A percentile compares a stretch with the other conserved stretches of the same genome.
Conservation (phyloP, 352 stramenopile species). For the Pythium sukuiense region DNA sequence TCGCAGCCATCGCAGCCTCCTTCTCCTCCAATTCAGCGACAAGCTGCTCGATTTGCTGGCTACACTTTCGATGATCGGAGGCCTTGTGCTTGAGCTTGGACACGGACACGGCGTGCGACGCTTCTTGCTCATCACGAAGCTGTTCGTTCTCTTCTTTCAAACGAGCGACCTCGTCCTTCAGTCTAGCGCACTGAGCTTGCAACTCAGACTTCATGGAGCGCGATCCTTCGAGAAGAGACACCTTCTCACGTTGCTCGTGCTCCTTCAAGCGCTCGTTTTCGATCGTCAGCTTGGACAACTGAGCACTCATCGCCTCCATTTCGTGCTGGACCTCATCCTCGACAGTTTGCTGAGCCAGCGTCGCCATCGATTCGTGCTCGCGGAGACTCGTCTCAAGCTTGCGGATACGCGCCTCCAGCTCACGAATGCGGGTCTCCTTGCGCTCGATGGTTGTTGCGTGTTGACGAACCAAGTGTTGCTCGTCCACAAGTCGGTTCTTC, state of each 20-base stretch:
- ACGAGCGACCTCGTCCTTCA: slow-evolving; percentile 38
- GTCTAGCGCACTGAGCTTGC: slow-evolving; percentile 44
- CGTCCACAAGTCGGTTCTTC: slow-evolving; percentile 18
- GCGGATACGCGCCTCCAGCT: slow-evolving; percentile 20
- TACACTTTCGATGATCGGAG: slow-evolving; percentile 35
- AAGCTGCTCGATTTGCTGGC: slow-evolving; percentile 31
- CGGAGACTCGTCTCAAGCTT: slow-evolving; percentile 17
- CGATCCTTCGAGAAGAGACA: slow-evolving; percentile 17
- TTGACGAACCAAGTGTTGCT: slow-evolving; percentile 22
- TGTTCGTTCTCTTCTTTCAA: slow-evolving; percentile 24
- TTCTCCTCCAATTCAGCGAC: not conserved
- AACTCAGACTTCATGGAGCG: slow-evolving; percentile 20
- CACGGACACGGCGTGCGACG: slow-evolving; percentile 1
- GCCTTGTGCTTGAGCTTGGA: slow-evolving; percentile 48
- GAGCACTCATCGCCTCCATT: slow-evolving; percentile 42
- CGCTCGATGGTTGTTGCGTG: slow-evolving; percentile 20
- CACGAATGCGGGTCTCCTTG: slow-evolving; percentile 24
- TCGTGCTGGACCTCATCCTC: slow-evolving; percentile 44
- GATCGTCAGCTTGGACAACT: slow-evolving; percentile 50
- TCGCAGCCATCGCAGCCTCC: not conserved
- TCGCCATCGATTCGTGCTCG: slow-evolving; percentile 8
- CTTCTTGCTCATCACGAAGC: slow-evolving; percentile 35
- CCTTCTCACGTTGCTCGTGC: slow-evolving; percentile 23
- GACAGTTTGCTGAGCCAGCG: slow-evolving; percentile 42
- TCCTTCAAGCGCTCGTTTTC: slow-evolving; percentile 53